A percentile compares a stretch with the other conserved stretches of the same genome.
Evolutionary conservation across 164 flowering plant genomes (phyloP).

Genomic region (Sedum album): DNA sequence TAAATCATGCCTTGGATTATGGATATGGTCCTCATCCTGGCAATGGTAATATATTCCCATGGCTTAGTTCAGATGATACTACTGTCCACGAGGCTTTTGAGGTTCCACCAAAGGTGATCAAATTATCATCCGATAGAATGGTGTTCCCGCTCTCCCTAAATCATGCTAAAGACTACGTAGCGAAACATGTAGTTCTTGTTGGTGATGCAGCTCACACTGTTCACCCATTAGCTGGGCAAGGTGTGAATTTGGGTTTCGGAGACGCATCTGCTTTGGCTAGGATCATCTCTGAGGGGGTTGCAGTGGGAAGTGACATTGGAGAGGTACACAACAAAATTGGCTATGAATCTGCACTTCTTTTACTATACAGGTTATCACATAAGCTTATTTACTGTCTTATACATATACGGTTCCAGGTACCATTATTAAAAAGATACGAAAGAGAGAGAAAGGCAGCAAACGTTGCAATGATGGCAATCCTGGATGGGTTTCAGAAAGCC

Average conservation of each 20-base stretch:
- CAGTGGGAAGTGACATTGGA: slow-evolving; percentile 77
- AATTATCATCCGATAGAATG: slow-evolving; percentile 77
- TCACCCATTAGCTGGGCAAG: slow-evolving; percentile 99
- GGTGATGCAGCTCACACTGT: slow-evolving; percentile 99
- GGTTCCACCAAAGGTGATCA: slow-evolving; percentile 71
- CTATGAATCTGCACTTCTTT: neutral
- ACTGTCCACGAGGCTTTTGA: slow-evolving; percentile 54
- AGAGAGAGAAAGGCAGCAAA: slow-evolving; percentile 74
- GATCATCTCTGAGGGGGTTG: slow-evolving; percentile 69
- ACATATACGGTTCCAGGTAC: slow-evolving; percentile 33
- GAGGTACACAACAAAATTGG: slow-evolving; percentile 44
- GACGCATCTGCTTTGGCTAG: slow-evolving; percentile 74
- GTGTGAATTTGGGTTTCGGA: slow-evolving; percentile 91
- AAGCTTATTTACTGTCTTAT: neutral
- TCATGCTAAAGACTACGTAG: slow-evolving; percentile 69
- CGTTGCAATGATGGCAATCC: slow-evolving; percentile 66
- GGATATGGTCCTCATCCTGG: slow-evolving; percentile 91
- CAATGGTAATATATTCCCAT: slow-evolving; percentile 31
- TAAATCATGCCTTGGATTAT: slow-evolving; percentile 70
- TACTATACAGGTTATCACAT: neutral
- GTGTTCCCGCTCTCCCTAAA: slow-evolving; percentile 77
- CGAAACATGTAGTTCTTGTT: slow-evolving; percentile 64
- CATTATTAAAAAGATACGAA: slow-evolving; percentile 63
- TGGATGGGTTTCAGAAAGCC: slow-evolving; percentile 95
- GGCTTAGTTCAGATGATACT: slow-evolving; percentile 27